Conservation (phyloP, 2,329 filamentous ascomycete genomes). For the Epichloe hybrida region DNA sequence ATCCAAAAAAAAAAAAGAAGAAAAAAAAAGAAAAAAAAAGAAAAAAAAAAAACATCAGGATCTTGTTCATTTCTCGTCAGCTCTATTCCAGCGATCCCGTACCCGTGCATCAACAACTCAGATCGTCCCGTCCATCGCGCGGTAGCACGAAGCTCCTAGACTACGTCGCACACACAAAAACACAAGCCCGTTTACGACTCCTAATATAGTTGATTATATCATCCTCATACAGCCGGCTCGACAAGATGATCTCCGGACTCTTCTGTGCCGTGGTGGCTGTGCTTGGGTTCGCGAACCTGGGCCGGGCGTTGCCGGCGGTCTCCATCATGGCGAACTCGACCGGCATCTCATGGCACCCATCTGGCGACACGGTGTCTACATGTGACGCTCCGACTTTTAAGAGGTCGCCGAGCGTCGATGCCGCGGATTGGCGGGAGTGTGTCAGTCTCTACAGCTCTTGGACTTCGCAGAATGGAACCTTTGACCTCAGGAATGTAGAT, state of each 20-base stretch:
- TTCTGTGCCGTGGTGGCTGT: background rate
- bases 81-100: background rate
- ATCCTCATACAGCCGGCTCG: background rate
- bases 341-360: constrained; percentile 14
- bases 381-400: constrained; percentile 16
- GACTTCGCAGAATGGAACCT: constrained; percentile 17
- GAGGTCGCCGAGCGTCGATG: constrained; percentile 8
- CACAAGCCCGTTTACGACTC: background rate
- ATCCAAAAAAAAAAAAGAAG: background rate
- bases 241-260: background rate
- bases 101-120: background rate
- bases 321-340: constrained; percentile 7
- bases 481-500: constrained; percentile 11
- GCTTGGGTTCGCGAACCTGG: background rate
- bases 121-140: background rate
- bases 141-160: background rate
- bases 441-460: constrained; percentile 19
- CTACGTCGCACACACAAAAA: background rate
- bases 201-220: background rate
- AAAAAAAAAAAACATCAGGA: background rate
- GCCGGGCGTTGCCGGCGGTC: background rate
- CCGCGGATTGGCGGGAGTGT: constrained; percentile 19
- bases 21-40: background rate
- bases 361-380: constrained; percentile 10
- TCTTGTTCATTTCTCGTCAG: background rate